Evolutionary conservation across 2,329 filamentous ascomycete genomes (phyloP), one percentile per base, ranked within the genome.

Genomic region (Elsinoe arachidis): DNA sequence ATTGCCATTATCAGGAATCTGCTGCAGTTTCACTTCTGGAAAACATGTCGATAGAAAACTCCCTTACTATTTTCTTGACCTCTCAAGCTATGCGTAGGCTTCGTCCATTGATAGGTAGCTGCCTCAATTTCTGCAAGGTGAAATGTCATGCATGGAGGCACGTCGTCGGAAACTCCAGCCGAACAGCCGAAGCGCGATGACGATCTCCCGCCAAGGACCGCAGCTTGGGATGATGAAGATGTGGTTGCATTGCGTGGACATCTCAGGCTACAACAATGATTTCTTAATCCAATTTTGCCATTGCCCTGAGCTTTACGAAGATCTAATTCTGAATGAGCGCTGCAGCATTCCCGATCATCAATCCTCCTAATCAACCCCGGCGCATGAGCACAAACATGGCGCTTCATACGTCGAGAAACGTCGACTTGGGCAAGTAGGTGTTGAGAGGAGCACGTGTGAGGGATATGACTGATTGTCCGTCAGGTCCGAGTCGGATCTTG

Each of bases 401-500:
- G 58, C 56, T 62, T 67, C 72, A 74, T 63, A 68, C 73, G 47
- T 73, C 74, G 56, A 75, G 79, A 69, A 80, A 81, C 70, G 76
- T 80, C 65, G 81, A 81, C 65, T 79, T 85, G 77, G 81, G 78
- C 72, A 84, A 81, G 80, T 83, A 72, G 66, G 75, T 66, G 46
- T 49, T 56, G 39, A 15, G 17, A 51, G 30, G 41, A 15, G 34
- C 6, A 81, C 83, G 7, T n/a, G 55, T 44, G 39, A 39, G 26
- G n/a, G 6, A 21, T 37, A 23, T 37, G 46, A 46, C 61, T 56
- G 59, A 61, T 26, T 19, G 26, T 11, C 38, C 55, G 7, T 23
- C 37, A 80, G 79, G 69, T 80, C 82, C 65, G 83, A 86, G 70
- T 76, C 80, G 47, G 82, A 86, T 69, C 75, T 86, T 62, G 77